These are phyloP conservation scores for Deakozyma indianensis DNA, from an alignment of 805 yeast genomes.

Conservation along the genomic window DNA sequence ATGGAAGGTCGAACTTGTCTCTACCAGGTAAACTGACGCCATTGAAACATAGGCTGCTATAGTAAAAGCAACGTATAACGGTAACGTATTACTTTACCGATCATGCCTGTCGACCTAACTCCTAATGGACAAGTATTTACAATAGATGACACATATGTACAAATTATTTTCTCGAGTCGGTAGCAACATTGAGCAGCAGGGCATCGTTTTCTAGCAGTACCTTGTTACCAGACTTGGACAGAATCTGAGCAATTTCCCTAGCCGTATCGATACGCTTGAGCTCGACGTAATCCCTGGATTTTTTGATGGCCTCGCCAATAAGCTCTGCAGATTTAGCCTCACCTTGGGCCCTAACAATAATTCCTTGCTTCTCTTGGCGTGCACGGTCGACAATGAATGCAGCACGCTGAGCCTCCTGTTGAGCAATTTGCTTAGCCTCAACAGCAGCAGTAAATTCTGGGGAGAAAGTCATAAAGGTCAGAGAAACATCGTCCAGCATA, in stretches of 20 bases:
- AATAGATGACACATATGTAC: too few species aligned
- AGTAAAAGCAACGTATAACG: too few species aligned
- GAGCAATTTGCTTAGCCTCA: conserved; percentile 98
- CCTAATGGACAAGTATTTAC: too few species aligned
- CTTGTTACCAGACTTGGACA: conserved; percentile 80
- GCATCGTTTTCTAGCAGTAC: conserved; percentile 87
- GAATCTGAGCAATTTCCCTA: conserved; percentile 78
- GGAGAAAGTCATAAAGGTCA: conserved; percentile 92
- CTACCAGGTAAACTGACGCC: too few species aligned
- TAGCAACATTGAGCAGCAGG: conserved; percentile 73
- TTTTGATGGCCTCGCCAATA: conserved; percentile 98
- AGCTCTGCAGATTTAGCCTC: conserved; percentile 96
- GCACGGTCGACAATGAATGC: conserved; percentile 96
- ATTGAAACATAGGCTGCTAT: too few species aligned
- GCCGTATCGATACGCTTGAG: conserved; percentile 95
- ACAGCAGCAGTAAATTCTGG: conserved; percentile 97
- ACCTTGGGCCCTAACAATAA: conserved; percentile 95
- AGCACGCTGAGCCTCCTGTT: conserved; percentile 98
- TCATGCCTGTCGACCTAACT: too few species aligned
- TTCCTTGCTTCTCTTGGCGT: conserved; percentile 91
- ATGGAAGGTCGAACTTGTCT: too few species aligned
- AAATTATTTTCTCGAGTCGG: conserved; percentile 64
- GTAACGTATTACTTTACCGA: too few species aligned
- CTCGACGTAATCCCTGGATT: conserved; percentile 90
- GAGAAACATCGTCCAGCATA: conserved; percentile 84